Evolutionary conservation across 208 protist species (phyloP), one percentile per base, ranked within the genome.

Genomic region (Entamoeba dispar): DNA sequence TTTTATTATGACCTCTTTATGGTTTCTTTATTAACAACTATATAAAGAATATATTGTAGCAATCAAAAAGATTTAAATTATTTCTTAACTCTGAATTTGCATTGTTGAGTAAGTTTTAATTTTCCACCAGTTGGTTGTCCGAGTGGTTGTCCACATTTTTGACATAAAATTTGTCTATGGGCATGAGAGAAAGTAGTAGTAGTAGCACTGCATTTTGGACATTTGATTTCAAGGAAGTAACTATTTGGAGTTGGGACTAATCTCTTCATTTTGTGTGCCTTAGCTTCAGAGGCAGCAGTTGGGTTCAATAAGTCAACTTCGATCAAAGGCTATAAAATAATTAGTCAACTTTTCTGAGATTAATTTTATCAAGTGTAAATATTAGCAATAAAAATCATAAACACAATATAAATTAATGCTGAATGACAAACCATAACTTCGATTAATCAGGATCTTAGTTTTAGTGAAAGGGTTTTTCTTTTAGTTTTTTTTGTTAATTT

Each of bases 151-250:
- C 95, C 95, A 97, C 98, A 99, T 90, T 96, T 96, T 77, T 95
- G 96, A 97, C 98, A 99, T 92, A 98, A 93, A 90, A 99, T 98
- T 91, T 98, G 96, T 31, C 96, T 98, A 92, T 98, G 97, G 92
- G 98, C 98, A 95, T 99, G 98, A 94, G 96, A 98, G 98, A 99
- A 99, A 86, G 99, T 98, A 92, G 97, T 97, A 50, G 98, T 99
- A 94, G 97, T 96, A 86, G 93, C 94, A 94, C 96, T 97, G 96
- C 98, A 99, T 91, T 97, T 97, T 73, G 97, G 97, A 97, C 98
- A 99, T 96, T 98, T 98, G 51, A 99, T 98, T 93, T 99, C 98
- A 97, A 99, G 97, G 96, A 99, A 99, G 96, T 97, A 99, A n/a
- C 97, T 98, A 97, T 99, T 99, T 93, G 98, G 98, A 94, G 96